These are phyloP conservation scores for Annona squamosa DNA, from an alignment of 164 flowering plant species.

Conservation along the genomic window DNA sequence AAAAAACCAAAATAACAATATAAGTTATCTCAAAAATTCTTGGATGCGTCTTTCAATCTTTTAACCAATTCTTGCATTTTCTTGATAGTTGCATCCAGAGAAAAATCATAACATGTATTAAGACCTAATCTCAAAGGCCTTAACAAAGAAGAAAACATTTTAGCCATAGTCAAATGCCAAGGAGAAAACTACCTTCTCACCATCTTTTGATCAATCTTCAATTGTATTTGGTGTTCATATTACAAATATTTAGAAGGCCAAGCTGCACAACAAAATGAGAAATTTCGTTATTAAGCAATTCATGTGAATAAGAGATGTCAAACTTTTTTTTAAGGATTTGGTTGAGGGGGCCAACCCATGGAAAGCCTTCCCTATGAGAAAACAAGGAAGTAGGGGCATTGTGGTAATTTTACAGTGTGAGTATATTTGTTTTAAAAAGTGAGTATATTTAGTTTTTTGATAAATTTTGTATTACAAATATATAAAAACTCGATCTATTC, in stretches of 20 bases:
- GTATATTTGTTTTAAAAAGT: too few species aligned
- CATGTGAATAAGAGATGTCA: background rate
- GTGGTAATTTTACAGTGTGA: too few species aligned
- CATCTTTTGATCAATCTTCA: conserved; percentile 39
- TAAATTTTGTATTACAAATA: too few species aligned
- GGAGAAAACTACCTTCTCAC: conserved; percentile 18
- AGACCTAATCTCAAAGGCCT: background rate
- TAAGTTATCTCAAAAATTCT: conserved; percentile 27
- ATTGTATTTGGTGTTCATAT: conserved; percentile 69
- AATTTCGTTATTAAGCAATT: background rate
- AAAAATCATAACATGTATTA: background rate
- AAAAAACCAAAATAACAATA: background rate
- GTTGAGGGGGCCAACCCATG: too few species aligned
- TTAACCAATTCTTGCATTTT: conserved; percentile 45
- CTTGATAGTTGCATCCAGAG: conserved; percentile 37
- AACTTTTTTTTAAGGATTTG: too few species aligned
- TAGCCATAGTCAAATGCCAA: background rate
- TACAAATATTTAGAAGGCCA: conserved; percentile 80
- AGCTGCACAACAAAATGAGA: conserved; percentile 28
- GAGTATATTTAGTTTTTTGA: too few species aligned
- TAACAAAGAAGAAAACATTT: background rate
- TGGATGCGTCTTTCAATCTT: conserved; percentile 44
- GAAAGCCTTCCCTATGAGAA: too few species aligned
- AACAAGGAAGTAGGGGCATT: too few species aligned
- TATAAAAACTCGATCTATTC: too few species aligned